phyloP scores from a whole-genome alignment of 2,329 filamentous ascomycete genomes.

The Phialophora tarda region DNA sequence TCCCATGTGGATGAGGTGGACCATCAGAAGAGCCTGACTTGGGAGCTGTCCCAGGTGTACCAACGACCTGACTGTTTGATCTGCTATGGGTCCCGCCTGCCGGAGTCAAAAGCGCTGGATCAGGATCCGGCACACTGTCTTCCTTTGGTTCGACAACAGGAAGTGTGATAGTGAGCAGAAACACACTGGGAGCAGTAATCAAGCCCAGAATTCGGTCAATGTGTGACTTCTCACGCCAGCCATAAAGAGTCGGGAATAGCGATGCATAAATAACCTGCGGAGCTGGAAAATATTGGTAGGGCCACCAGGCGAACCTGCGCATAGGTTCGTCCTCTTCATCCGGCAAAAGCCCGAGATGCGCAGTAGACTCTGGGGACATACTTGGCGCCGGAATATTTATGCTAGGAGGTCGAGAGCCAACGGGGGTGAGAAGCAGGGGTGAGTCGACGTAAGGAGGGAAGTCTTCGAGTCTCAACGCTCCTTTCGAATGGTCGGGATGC shows the following conservation, averaged over 20 bases:
- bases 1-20: conserved; percentile 30
- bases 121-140: conserved; percentile 56
- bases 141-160: conserved; percentile 81
- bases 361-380: conserved; percentile 54
- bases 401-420: conserved; percentile 59
- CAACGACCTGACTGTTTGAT: conserved; percentile 41
- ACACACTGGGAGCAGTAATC: conserved; percentile 85
- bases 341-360: conserved; percentile 42
- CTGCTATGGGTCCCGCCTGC: conserved; percentile 27
- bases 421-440: conserved; percentile 50
- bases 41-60: conserved; percentile 48
- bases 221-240: conserved; percentile 80
- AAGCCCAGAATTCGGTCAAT: conserved; percentile 83
- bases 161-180: conserved; percentile 85
- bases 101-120: conserved; percentile 38
- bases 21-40: conserved; percentile 21
- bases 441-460: conserved; percentile 73
- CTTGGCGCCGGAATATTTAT: conserved; percentile 61
- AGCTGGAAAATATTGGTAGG: conserved; percentile 72
- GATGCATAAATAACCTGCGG: conserved; percentile 73
- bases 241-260: conserved; percentile 84
- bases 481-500: conserved; percentile 36
- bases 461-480: conserved; percentile 58
- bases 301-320: conserved; percentile 74
- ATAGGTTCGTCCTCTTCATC: conserved; percentile 50